Percentiles rank a stretch among this genome's conserved stretches.
Evolutionary conservation across 202 grass and related monocot genomes (phyloP).

Genomic region (Bolboschoenoplectus hybrid): DNA sequence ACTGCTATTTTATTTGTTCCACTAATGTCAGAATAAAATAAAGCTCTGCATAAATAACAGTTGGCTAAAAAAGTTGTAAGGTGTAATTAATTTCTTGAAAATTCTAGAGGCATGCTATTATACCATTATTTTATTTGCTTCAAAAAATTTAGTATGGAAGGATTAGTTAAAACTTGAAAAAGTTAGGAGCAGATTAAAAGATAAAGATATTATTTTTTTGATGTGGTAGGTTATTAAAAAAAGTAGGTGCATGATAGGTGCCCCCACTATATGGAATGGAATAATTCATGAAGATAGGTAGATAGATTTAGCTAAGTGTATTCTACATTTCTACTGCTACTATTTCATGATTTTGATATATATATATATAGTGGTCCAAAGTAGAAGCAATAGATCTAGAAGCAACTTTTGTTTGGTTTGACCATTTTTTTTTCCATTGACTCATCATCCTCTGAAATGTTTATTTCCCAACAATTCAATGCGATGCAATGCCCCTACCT

Average conservation of each 20-base stretch:
- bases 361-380: neutral
- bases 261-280: neutral
- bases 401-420: neutral
- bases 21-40: neutral
- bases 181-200: neutral
- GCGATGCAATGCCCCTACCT: neutral
- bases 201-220: neutral
- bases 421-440: neutral
- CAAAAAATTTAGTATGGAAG: neutral
- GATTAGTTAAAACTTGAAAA: neutral
- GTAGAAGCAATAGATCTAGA: constrained; percentile 14
- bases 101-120: neutral
- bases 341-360: neutral
- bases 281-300: neutral
- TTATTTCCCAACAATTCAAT: neutral
- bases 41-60: neutral
- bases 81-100: neutral
- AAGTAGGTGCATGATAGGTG: constrained; percentile 13
- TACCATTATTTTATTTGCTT: neutral
- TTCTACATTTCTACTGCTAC: neutral
- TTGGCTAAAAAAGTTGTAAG: neutral
- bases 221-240: neutral
- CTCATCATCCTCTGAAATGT: neutral
- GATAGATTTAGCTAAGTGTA: neutral
- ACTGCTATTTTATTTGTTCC: neutral